Evolutionary conservation across 1,139 yeast genomes (phyloP).

Genomic region (Taphrina sp.): DNA sequence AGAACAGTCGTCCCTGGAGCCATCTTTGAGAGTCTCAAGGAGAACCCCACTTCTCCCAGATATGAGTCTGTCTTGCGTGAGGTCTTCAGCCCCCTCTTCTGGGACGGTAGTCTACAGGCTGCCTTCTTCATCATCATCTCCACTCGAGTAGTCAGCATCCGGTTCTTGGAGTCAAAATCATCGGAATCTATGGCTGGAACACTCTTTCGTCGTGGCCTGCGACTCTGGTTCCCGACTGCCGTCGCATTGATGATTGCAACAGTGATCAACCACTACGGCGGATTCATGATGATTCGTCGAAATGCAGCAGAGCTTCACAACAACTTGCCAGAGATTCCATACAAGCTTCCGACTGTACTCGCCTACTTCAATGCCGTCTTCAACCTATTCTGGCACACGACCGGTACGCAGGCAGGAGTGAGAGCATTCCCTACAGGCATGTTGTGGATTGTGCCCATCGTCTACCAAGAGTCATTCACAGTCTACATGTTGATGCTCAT

Average conservation of each 20-base stretch:
- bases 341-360: slow-evolving; percentile 23
- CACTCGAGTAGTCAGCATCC: slow-evolving; percentile 17
- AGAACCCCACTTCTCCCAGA: slow-evolving; percentile 24
- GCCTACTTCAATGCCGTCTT: slow-evolving; percentile 31
- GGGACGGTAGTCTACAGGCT: slow-evolving; percentile 29
- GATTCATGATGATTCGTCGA: slow-evolving; percentile 9
- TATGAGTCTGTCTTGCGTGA: slow-evolving; percentile 29
- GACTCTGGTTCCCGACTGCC: slow-evolving; percentile 29
- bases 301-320: slow-evolving; percentile 20
- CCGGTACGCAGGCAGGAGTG: slow-evolving; percentile 29
- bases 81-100: slow-evolving; percentile 27
- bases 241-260: slow-evolving; percentile 24
- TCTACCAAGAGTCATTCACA: slow-evolving; percentile 27
- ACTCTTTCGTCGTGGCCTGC: slow-evolving; percentile 24
- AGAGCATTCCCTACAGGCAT: slow-evolving; percentile 28
- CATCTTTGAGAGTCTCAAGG: slow-evolving; percentile 20
- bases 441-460: slow-evolving; percentile 29
- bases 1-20: slow-evolving; percentile 30
- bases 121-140: slow-evolving; percentile 30
- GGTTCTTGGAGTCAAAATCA: slow-evolving; percentile 8
- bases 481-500: slow-evolving; percentile 31
- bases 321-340: slow-evolving; percentile 24
- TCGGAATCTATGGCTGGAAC: slow-evolving; percentile 28
- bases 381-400: slow-evolving; percentile 26
- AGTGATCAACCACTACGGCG: slow-evolving; percentile 12